These are phyloP conservation scores for Populus alba DNA, from an alignment of 345 rosid genomes.

Conservation along the genomic window DNA sequence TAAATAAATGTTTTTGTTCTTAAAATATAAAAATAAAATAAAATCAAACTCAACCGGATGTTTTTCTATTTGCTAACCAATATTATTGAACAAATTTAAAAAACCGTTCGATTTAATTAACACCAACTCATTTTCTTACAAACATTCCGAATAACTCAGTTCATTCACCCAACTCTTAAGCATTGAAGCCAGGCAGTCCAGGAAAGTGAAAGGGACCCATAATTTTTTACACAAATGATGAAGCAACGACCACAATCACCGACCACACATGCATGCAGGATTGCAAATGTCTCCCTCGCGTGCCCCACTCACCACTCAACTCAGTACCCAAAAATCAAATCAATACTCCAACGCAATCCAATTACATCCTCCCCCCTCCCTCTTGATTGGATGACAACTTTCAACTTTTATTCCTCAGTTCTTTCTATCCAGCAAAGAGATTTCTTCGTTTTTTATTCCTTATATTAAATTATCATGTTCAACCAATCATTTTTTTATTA, in stretches of 20 bases:
- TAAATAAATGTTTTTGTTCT: no score
- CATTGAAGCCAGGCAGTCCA: no score
- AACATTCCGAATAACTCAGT: no score
- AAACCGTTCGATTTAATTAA: no score
- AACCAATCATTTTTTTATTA: no score
- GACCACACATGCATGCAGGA: neutral
- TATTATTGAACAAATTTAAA: no score
- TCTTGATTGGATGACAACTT: slow-evolving; percentile 18
- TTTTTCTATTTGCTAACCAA: no score
- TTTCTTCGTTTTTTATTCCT: neutral
- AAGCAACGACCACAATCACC: slow-evolving; percentile 13
- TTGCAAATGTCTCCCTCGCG: neutral
- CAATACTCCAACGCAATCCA: neutral
- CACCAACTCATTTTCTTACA: no score
- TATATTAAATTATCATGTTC: neutral
- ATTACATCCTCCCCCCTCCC: neutral
- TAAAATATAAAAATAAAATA: no score
- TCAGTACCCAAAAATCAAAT: neutral
- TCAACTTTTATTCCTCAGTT: neutral
- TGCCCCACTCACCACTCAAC: slow-evolving; percentile 5
- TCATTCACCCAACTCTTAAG: no score
- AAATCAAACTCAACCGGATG: no score
- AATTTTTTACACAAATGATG: neutral
- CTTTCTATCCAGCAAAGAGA: neutral
- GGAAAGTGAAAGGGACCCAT: neutral